Percentiles rank a stretch among this genome's conserved stretches.
Conservation (phyloP, 192 early-diverging fungal species). For the Rhizoclosmatium sp. region DNA sequence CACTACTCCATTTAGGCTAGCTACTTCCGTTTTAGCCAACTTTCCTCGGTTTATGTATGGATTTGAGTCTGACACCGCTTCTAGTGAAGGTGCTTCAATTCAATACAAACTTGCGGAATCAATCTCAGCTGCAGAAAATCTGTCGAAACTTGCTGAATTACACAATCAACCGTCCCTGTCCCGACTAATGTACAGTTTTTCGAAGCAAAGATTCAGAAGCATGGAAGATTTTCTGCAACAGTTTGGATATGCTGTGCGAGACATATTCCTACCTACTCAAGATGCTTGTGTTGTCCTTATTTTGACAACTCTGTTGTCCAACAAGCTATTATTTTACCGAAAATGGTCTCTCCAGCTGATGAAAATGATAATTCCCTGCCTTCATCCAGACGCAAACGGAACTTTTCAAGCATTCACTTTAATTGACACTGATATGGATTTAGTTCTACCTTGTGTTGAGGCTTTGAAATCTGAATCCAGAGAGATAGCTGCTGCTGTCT, state of each 20-base stretch:
- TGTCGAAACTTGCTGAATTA: conserved; percentile 60
- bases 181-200: conserved; percentile 65
- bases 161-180: conserved; percentile 57
- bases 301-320: conserved; percentile 67
- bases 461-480: conserved; percentile 71
- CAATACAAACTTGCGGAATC: conserved; percentile 56
- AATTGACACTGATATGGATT: conserved; percentile 63
- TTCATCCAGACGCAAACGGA: conserved; percentile 40
- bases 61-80: conserved; percentile 53
- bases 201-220: conserved; percentile 69
- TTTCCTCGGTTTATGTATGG: conserved; percentile 73
- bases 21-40: conserved; percentile 74
- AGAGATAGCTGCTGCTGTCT: conserved; percentile 72
- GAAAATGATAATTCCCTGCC: conserved; percentile 70
- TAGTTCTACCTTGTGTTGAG: conserved; percentile 73
- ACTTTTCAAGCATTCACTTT: conserved; percentile 4
- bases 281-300: conserved; percentile 69
- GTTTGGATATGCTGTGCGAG: conserved; percentile 62
- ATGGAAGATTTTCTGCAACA: conserved; percentile 82
- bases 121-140: conserved; percentile 57
- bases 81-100: conserved; percentile 38
- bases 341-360: conserved; percentile 69
- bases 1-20: conserved; percentile 55
- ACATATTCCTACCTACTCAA: conserved; percentile 69
- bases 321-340: conserved; percentile 66